Evolutionary conservation across 2,329 filamentous ascomycete species (phyloP).

Genomic region (Aspergillus sp.): DNA sequence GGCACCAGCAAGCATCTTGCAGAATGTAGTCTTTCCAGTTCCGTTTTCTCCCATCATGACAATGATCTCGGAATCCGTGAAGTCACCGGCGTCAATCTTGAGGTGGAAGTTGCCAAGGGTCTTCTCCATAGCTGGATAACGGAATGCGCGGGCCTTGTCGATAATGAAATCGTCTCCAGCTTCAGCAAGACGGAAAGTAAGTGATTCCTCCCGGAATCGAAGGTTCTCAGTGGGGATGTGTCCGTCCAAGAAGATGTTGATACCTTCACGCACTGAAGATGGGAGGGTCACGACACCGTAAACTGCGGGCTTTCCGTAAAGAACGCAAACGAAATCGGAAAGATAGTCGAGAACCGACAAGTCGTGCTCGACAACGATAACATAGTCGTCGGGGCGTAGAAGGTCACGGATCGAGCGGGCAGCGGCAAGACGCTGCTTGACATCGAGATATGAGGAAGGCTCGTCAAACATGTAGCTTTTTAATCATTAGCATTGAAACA

Average conservation of each 20-base stretch:
- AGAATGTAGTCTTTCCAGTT: constrained; percentile 99
- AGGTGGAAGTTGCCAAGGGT: constrained; percentile 88
- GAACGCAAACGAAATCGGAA: constrained; percentile 96
- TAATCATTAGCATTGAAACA: constrained; percentile 19
- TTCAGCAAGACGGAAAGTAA: constrained; percentile 93
- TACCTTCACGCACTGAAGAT: constrained; percentile 94
- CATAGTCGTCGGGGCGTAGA: constrained; percentile 85
- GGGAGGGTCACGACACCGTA: constrained; percentile 98
- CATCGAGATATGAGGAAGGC: constrained; percentile 97
- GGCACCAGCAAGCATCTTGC: constrained; percentile 89
- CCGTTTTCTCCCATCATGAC: constrained; percentile 99
- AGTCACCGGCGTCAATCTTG: constrained; percentile 77
- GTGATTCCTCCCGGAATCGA: constrained; percentile 94
- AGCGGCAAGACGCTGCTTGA: constrained; percentile 95
- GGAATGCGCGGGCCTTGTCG: constrained; percentile 83
- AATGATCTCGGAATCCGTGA: constrained; percentile 97
- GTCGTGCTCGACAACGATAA: constrained; percentile 99
- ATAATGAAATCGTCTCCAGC: constrained; percentile 84
- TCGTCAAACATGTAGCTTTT: constrained; percentile 96
- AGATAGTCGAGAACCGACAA: constrained; percentile 97
- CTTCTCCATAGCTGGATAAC: constrained; percentile 90
- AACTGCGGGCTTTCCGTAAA: constrained; percentile 92
- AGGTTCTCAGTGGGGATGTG: constrained; percentile 98
- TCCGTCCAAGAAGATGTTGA: constrained; percentile 98
- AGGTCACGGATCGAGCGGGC: constrained; percentile 91